These are phyloP conservation scores for Bryopsis sp. DNA, from an alignment of 139 green algal species.

Conservation along the genomic window DNA sequence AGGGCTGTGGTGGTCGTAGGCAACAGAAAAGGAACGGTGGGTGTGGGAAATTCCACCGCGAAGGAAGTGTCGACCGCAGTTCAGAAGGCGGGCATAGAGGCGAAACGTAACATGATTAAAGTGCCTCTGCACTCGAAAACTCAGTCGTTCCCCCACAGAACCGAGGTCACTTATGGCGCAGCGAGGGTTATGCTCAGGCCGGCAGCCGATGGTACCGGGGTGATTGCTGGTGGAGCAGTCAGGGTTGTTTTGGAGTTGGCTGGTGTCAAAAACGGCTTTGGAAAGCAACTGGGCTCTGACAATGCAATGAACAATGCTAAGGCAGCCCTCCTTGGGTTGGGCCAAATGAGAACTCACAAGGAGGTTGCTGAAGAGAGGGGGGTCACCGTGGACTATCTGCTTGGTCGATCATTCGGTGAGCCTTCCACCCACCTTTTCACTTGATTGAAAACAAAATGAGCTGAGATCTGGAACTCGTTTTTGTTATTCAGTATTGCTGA, in stretches of 20 bases:
- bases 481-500: no score
- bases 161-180: background rate
- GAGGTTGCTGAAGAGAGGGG: background rate
- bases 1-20: background rate
- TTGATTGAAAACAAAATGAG: no score
- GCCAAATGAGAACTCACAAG: background rate
- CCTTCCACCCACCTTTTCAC: no score
- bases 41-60: background rate
- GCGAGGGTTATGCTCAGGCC: background rate
- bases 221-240: slow-evolving; percentile 7
- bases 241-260: background rate
- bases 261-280: background rate
- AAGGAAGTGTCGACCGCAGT: background rate
- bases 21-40: background rate
- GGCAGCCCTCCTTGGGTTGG: background rate
- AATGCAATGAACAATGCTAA: slow-evolving; percentile 14
- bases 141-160: background rate
- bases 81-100: background rate
- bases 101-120: background rate
- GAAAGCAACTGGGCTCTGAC: background rate
- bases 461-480: no score
- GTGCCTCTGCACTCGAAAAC: background rate
- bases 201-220: background rate
- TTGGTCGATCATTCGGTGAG: no score
- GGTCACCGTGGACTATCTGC: background rate